These are phyloP conservation scores for Neurospora pannonica DNA, from an alignment of 495 filamentous ascomycete genomes.

Conservation along the genomic window DNA sequence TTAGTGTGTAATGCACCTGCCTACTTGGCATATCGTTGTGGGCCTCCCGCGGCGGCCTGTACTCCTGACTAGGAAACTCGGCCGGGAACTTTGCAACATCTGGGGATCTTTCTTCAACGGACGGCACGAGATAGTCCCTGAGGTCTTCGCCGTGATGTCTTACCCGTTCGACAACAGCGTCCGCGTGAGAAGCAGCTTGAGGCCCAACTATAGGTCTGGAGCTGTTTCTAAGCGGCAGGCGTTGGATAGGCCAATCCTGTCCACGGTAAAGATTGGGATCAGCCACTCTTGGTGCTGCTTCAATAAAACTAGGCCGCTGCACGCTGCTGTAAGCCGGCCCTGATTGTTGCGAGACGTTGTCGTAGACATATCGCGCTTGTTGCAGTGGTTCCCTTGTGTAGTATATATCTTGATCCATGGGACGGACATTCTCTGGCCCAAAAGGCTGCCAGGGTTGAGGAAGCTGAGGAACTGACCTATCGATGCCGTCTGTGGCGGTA, in stretches of 20 bases:
- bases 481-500: neutral
- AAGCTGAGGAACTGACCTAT: slow-evolving; percentile 2
- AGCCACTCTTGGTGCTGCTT: neutral
- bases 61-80: slow-evolving; percentile 1
- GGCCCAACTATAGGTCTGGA: slow-evolving; percentile 15
- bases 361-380: slow-evolving; percentile 1
- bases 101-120: slow-evolving; percentile 31
- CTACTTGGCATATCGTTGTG: neutral
- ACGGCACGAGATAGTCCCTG: slow-evolving; percentile 31
- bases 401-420: neutral
- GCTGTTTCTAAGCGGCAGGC: neutral
- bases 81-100: slow-evolving; percentile 5
- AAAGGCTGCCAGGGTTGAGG: slow-evolving; percentile 2
- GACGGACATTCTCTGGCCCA: neutral
- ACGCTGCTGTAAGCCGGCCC: neutral
- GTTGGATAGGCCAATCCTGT: neutral
- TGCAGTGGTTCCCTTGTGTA: neutral
- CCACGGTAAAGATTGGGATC: neutral
- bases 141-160: slow-evolving; percentile 16
- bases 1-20: neutral
- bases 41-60: neutral
- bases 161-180: slow-evolving; percentile 6
- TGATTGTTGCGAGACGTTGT: neutral
- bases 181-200: neutral
- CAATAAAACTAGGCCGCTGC: neutral